Evolutionary conservation across 139 green algal species (phyloP).

Genomic region (Eudorina sp.): DNA sequence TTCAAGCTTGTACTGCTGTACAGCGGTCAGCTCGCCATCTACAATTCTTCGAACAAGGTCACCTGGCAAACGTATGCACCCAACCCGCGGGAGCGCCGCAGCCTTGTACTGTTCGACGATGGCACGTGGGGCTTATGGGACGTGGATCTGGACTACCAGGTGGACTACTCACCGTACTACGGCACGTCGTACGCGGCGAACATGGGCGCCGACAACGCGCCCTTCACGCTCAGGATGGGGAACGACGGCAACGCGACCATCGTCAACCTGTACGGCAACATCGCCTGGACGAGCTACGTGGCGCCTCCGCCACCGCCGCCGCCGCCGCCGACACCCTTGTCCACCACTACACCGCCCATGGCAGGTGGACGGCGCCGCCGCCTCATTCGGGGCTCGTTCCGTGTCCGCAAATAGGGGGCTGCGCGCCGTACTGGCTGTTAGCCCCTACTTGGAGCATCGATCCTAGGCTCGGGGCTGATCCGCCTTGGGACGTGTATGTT

Average conservation of each 20-base stretch:
- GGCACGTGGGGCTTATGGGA: background rate
- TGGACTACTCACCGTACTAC: background rate
- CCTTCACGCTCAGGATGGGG: background rate
- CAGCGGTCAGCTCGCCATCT: background rate
- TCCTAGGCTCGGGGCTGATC: no score
- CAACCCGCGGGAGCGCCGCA: background rate
- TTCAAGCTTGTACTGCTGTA: background rate
- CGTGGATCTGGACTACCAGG: background rate
- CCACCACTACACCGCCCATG: no score
- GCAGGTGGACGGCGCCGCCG: background rate
- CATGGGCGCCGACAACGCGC: background rate
- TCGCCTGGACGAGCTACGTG: background rate
- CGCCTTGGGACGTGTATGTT: no score
- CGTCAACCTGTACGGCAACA: background rate
- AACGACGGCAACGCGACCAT: background rate
- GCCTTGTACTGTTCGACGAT: background rate
- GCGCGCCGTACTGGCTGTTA: no score
- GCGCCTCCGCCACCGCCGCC: no score
- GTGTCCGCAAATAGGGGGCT: no score
- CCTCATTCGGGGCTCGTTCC: no score
- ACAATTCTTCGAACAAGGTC: background rate
- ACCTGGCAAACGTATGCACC: background rate
- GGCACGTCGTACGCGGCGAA: background rate
- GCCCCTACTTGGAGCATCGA: no score
- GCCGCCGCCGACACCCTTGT: no score